Evolutionary conservation across 2,329 filamentous ascomycete genomes (phyloP).

Genomic region (Alternaria solani): DNA sequence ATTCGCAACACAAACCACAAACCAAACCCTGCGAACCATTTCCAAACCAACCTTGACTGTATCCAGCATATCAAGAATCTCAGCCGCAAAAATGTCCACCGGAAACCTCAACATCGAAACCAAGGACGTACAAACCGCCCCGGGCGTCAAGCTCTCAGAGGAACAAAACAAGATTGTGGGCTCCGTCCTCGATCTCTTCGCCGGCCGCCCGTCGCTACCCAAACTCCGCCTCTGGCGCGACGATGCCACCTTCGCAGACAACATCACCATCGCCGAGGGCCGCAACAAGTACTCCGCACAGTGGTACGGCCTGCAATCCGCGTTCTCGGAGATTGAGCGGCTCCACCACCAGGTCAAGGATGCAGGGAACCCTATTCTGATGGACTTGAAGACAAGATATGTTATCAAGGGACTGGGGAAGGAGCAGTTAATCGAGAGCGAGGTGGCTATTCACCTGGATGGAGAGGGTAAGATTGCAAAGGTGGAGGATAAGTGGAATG

Average conservation of each 20-base stretch:
- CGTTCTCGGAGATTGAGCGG: conserved; percentile 66
- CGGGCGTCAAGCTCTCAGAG: conserved; percentile 60
- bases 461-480: conserved; percentile 57
- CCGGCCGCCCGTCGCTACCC: conserved; percentile 65
- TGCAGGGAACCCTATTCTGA: conserved; percentile 66
- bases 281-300: conserved; percentile 62
- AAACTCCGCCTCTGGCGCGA: conserved; percentile 69
- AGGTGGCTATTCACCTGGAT: conserved; percentile 58
- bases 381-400: conserved; percentile 64
- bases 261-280: conserved; percentile 65
- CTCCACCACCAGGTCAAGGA: conserved; percentile 63
- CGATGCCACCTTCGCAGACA: conserved; percentile 66
- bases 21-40: conserved; percentile 20
- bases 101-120: conserved; percentile 59
- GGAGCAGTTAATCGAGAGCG: conserved; percentile 60
- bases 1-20: conserved; percentile 25
- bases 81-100: conserved; percentile 44
- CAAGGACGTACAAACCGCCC: conserved; percentile 61
- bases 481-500: conserved; percentile 65
- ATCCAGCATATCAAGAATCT: conserved; percentile 17
- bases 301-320: conserved; percentile 67
- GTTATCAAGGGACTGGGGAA: conserved; percentile 62
- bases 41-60: conserved; percentile 27
- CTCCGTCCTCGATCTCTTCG: conserved; percentile 69
- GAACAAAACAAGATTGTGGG: conserved; percentile 65